Evolutionary conservation across 495 filamentous ascomycete genomes (phyloP).

Genomic region (Daldinia bambusicola): DNA sequence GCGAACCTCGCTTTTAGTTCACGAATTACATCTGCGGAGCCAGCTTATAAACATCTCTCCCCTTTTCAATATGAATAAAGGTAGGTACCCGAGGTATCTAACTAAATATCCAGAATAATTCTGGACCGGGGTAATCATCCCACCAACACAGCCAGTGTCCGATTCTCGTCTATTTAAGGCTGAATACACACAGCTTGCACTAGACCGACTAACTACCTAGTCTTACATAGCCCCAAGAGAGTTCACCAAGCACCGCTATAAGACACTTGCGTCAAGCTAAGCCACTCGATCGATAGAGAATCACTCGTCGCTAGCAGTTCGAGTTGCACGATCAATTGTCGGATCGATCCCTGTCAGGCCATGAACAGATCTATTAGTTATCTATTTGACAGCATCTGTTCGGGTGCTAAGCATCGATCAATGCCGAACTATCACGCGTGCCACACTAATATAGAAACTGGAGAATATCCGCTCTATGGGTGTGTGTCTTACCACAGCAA

Average conservation of each 20-base stretch:
- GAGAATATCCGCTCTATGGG: too few relatives aligned
- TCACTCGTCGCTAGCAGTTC: constrained; percentile 4
- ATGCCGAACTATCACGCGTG: constrained; percentile 25
- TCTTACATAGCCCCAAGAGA: constrained; percentile 7
- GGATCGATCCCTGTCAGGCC: too few relatives aligned
- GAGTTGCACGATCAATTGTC: constrained; percentile 14
- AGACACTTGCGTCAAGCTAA: constrained; percentile 11
- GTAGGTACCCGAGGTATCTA: too few relatives aligned
- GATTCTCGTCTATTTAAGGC: not conserved
- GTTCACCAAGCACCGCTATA: constrained; percentile 1
- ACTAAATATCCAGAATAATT: constrained; percentile 22
- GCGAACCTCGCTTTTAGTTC: not conserved
- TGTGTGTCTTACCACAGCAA: too few relatives aligned
- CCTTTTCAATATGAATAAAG: too few relatives aligned
- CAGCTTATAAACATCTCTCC: constrained; percentile 10
- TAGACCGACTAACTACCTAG: too few relatives aligned
- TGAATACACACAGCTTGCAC: not conserved
- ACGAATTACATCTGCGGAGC: not conserved
- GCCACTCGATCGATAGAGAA: constrained; percentile 21
- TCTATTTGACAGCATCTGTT: constrained; percentile 24
- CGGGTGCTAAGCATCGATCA: constrained; percentile 29
- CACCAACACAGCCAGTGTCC: constrained; percentile 18
- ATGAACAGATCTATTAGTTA: constrained; percentile 18
- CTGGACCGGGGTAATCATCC: constrained; percentile 10
- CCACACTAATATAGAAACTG: not conserved